phyloP scores from a whole-genome alignment of 2,329 filamentous ascomycete species.

The Chalaropsis ovoidea region DNA sequence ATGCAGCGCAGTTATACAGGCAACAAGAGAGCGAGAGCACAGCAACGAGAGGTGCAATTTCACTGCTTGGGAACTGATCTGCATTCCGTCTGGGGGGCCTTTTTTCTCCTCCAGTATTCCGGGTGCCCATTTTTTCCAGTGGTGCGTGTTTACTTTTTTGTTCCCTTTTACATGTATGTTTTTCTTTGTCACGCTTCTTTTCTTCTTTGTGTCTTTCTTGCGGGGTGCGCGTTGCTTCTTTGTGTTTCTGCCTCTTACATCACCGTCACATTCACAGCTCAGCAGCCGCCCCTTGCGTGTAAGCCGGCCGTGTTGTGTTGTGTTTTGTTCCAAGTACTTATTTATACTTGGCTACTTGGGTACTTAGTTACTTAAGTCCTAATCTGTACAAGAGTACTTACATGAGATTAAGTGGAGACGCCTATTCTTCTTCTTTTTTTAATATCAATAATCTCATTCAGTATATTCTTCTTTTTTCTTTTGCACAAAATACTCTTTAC shows the following conservation, averaged over 20 bases:
- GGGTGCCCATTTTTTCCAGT: slow-evolving; percentile 3
- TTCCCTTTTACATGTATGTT: slow-evolving; percentile 10
- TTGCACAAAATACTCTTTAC: too few species aligned
- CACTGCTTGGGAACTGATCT: slow-evolving; percentile 11
- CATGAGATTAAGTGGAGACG: too few species aligned
- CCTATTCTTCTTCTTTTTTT: too few species aligned
- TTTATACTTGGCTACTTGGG: too few species aligned
- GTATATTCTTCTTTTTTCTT: too few species aligned
- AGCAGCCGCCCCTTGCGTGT: not conserved
- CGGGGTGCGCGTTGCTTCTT: not conserved
- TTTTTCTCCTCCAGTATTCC: slow-evolving; percentile 11
- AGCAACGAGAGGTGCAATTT: slow-evolving; percentile 13
- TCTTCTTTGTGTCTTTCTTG: not conserved
- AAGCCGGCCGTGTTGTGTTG: not conserved
- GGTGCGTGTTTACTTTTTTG: not conserved
- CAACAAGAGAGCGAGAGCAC: not conserved
- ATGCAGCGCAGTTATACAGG: not conserved
- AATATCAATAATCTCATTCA: too few species aligned
- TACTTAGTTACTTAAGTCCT: too few species aligned
- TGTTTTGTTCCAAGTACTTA: too few species aligned
- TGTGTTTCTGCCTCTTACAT: slow-evolving; percentile 14
- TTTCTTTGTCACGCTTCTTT: slow-evolving; percentile 5
- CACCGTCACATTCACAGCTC: not conserved
- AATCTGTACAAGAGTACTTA: too few species aligned
- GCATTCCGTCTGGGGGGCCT: slow-evolving; percentile 6